These are phyloP conservation scores for Jatropha curcas DNA, from an alignment of 345 rosid species.

Conservation along the genomic window DNA sequence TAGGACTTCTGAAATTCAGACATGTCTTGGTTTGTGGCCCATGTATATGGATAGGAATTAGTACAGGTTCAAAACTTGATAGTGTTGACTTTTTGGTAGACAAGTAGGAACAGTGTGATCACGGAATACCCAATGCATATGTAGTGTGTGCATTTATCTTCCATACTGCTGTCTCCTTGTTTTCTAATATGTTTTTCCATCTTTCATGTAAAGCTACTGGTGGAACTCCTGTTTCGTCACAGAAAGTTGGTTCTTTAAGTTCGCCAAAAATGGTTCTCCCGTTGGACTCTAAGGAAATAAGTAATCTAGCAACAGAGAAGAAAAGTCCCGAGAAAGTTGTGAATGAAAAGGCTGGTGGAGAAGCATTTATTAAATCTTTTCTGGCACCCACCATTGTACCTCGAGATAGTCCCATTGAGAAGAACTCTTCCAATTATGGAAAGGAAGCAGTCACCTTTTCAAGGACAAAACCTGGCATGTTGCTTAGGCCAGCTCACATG, in stretches of 20 bases:
- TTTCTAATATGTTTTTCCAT: slow-evolving; percentile 27
- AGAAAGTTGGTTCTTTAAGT: slow-evolving; percentile 43
- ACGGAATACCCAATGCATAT: not conserved
- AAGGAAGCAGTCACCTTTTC: slow-evolving; percentile 77
- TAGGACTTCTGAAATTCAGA: not conserved
- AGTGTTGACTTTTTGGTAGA: not conserved
- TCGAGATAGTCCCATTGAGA: slow-evolving; percentile 45
- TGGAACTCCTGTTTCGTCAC: slow-evolving; percentile 58
- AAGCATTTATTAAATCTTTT: slow-evolving; percentile 45
- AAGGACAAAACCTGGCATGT: slow-evolving; percentile 90
- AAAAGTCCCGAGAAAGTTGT: slow-evolving; percentile 32
- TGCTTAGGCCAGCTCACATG: slow-evolving; percentile 80
- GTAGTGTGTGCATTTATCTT: not conserved
- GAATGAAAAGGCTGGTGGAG: slow-evolving; percentile 44
- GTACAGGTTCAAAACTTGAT: not conserved
- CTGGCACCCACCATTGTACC: slow-evolving; percentile 38
- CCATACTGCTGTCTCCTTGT: not conserved
- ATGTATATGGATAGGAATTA: not conserved
- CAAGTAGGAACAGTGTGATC: too few species aligned
- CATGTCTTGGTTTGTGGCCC: not conserved
- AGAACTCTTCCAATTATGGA: slow-evolving; percentile 47
- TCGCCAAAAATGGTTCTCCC: slow-evolving; percentile 42
- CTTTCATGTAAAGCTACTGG: slow-evolving; percentile 55
- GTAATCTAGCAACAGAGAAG: slow-evolving; percentile 36
- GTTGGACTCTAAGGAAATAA: slow-evolving; percentile 35